Conservation (phyloP, 2,329 filamentous ascomycete genomes). For the Rugonectria rugulosa region DNA sequence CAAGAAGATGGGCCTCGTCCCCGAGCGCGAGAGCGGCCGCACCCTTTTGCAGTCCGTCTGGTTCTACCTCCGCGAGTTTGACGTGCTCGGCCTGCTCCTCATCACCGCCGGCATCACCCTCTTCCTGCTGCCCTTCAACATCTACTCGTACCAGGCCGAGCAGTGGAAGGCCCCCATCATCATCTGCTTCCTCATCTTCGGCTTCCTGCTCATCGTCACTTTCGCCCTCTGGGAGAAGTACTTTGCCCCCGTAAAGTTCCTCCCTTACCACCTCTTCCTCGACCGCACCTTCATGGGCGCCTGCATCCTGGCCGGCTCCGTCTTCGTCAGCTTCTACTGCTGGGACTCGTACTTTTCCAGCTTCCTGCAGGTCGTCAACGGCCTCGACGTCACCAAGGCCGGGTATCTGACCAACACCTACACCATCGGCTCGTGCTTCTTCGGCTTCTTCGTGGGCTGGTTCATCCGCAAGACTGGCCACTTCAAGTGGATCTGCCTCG, state of each 20-base stretch:
- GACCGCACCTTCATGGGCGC: slow-evolving; percentile 59
- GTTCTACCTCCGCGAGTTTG: slow-evolving; percentile 65
- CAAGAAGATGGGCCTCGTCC: slow-evolving; percentile 45
- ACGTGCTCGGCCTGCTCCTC: slow-evolving; percentile 62
- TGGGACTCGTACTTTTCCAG: slow-evolving; percentile 60
- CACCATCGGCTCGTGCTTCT: slow-evolving; percentile 58
- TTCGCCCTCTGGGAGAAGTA: slow-evolving; percentile 66
- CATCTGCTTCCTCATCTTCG: slow-evolving; percentile 63
- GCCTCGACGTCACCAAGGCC: slow-evolving; percentile 55
- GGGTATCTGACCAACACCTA: slow-evolving; percentile 59
- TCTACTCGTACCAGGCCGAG: slow-evolving; percentile 53
- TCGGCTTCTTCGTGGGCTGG: slow-evolving; percentile 56
- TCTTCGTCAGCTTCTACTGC: slow-evolving; percentile 55
- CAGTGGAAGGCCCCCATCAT: slow-evolving; percentile 60
- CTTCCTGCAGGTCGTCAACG: slow-evolving; percentile 61
- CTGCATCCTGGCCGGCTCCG: slow-evolving; percentile 47
- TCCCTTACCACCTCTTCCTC: slow-evolving; percentile 60
- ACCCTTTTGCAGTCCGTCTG: slow-evolving; percentile 53
- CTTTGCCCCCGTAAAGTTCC: slow-evolving; percentile 63
- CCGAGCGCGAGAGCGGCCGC: slow-evolving; percentile 69
- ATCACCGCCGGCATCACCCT: slow-evolving; percentile 62
- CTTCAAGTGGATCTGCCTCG: slow-evolving; percentile 62
- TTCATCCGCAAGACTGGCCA: slow-evolving; percentile 57
- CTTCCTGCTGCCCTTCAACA: slow-evolving; percentile 69
- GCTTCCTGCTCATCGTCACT: slow-evolving; percentile 60